Evolutionary conservation across 768 basidiomycete genomes (phyloP).

Genomic region (Lanmaoa rubissima): DNA sequence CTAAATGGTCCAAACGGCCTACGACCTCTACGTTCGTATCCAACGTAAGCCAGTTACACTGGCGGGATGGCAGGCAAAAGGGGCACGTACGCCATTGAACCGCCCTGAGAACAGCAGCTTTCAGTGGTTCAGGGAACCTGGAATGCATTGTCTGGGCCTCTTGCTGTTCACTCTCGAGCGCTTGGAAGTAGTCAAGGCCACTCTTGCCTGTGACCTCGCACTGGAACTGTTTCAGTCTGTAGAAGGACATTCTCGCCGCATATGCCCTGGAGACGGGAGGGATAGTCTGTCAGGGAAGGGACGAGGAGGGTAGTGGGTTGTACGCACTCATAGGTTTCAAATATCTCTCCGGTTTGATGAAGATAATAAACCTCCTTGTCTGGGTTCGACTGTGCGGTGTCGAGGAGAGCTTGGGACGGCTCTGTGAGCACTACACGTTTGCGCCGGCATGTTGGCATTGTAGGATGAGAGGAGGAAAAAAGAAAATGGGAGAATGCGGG

Average conservation of each 20-base stretch:
- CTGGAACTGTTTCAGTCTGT: conserved; percentile 90
- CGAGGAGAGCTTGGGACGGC: conserved; percentile 68
- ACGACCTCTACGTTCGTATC: conserved; percentile 73
- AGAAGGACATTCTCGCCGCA: conserved; percentile 91
- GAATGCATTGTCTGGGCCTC: conserved; percentile 89
- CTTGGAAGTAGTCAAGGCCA: conserved; percentile 91
- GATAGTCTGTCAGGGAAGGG: conserved; percentile 23
- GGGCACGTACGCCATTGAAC: conserved; percentile 93
- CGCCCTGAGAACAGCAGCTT: conserved; percentile 84
- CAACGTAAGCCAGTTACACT: conserved; percentile 11
- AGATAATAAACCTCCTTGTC: conserved; percentile 86
- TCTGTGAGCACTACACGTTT: conserved; percentile 88
- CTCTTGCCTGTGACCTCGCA: conserved; percentile 97
- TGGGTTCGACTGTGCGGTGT: conserved; percentile 60
- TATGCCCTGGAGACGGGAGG: conserved; percentile 53
- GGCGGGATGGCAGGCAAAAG: conserved; percentile 17
- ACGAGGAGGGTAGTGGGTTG: conserved; percentile 23
- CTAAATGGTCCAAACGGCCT: conserved; percentile 91
- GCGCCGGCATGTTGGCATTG: conserved; percentile 86
- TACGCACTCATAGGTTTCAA: conserved; percentile 90
- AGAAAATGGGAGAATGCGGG: conserved; percentile 50
- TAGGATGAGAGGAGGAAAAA: conserved; percentile 42
- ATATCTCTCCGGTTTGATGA: conserved; percentile 94
- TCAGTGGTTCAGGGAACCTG: conserved; percentile 90
- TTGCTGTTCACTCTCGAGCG: conserved; percentile 84